Conservation (phyloP, 2,329 filamentous ascomycete species). For the Nemania serpens region DNA sequence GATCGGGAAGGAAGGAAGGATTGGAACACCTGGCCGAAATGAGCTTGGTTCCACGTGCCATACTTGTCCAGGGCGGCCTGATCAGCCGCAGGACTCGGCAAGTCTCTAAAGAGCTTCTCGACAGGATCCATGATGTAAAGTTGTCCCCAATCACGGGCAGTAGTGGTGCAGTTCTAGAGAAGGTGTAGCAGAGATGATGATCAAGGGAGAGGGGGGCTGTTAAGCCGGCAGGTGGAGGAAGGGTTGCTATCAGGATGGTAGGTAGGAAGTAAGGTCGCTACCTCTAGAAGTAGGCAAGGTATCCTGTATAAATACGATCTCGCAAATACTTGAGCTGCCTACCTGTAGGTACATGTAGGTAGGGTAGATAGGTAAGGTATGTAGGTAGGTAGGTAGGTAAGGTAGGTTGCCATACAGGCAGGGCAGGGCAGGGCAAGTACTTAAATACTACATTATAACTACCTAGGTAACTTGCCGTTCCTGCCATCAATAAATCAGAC, state of each 20-base stretch:
- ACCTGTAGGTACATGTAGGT: not conserved
- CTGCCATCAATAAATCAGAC: not conserved
- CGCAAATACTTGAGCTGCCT: not conserved
- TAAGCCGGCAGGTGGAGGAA: too few relatives aligned
- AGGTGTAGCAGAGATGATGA: not conserved
- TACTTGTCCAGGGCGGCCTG: not conserved
- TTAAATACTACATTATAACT: not conserved
- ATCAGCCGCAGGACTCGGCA: constrained; percentile 13
- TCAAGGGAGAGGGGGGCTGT: not conserved
- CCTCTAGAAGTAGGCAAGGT: not conserved
- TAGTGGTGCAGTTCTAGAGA: not conserved
- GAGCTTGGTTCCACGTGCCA: not conserved
- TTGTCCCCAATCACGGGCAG: not conserved
- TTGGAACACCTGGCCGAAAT: not conserved
- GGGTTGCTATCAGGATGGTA: not conserved
- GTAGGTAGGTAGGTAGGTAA: too few relatives aligned
- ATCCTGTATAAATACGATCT: constrained; percentile 5
- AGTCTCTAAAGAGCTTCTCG: constrained; percentile 21
- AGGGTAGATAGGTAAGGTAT: too few relatives aligned
- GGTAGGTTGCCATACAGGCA: too few relatives aligned
- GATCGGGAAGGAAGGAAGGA: not conserved
- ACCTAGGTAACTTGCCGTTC: not conserved
- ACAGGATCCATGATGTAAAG: constrained; percentile 19
- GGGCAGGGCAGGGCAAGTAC: too few relatives aligned
- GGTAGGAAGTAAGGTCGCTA: not conserved